Evolutionary conservation across 495 filamentous ascomycete genomes (phyloP).

Genomic region (Daldinia bambusicola): DNA sequence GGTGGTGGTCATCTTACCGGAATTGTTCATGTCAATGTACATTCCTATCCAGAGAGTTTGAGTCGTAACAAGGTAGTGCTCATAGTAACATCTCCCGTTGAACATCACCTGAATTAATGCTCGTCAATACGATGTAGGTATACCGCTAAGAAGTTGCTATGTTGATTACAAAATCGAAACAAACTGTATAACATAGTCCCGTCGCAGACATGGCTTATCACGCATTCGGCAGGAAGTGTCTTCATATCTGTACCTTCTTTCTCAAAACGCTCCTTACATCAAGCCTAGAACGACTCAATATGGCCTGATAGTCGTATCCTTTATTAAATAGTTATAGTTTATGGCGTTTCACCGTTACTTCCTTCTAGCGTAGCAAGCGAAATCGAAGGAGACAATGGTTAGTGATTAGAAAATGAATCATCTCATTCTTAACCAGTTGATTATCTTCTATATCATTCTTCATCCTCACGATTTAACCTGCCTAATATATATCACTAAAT

Average conservation of each 20-base stretch:
- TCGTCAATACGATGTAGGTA: too few species aligned
- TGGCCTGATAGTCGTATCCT: neutral
- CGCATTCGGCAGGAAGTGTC: neutral
- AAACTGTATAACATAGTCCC: constrained; percentile 14
- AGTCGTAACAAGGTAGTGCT: neutral
- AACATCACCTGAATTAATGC: neutral
- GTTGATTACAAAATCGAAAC: neutral
- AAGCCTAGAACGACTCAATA: neutral
- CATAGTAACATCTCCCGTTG: neutral
- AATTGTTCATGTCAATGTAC: neutral
- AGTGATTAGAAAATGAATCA: constrained; percentile 1
- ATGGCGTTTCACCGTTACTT: neutral
- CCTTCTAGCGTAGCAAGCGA: constrained; percentile 11
- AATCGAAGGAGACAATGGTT: constrained; percentile 9
- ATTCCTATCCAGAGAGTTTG: neutral
- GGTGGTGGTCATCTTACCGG: neutral
- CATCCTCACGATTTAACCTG: constrained; percentile 2
- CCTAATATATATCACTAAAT: neutral
- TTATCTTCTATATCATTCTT: constrained; percentile 9
- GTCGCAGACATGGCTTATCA: neutral
- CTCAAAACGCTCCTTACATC: neutral
- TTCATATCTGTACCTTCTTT: constrained; percentile 12
- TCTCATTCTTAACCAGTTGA: neutral
- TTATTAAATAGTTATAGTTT: neutral
- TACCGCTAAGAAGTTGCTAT: neutral